phyloP scores from a whole-genome alignment of 2,329 filamentous ascomycete genomes.

The Colletotrichum tabaci region DNA sequence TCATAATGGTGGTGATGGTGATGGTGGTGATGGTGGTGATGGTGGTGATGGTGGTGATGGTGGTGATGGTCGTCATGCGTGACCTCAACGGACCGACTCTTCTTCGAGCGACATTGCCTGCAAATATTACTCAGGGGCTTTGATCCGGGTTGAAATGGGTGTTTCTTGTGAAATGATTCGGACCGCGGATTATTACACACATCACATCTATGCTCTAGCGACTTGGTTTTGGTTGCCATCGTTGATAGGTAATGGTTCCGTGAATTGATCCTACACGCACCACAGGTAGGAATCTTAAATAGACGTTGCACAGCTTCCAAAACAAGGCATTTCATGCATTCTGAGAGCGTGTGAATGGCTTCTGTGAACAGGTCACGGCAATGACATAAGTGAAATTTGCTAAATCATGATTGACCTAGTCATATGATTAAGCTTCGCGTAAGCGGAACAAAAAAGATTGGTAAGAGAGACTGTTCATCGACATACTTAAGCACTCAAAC shows the following conservation, averaged over 20 bases:
- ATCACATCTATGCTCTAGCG: background rate
- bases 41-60: background rate
- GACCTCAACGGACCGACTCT: background rate
- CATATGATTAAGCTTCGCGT: background rate
- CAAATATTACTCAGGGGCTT: background rate
- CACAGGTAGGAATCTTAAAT: background rate
- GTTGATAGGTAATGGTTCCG: background rate
- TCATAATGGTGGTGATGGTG: background rate
- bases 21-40: background rate
- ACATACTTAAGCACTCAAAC: slow-evolving; percentile 1
- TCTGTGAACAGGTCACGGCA: background rate
- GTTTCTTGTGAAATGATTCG: background rate
- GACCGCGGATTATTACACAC: background rate
- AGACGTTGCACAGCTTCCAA: background rate
- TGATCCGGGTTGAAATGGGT: background rate
- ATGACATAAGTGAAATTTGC: background rate
- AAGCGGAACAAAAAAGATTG: background rate
- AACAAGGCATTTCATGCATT: background rate
- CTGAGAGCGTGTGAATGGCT: no score
- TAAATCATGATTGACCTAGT: background rate
- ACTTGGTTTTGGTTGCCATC: background rate
- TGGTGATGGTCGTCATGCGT: background rate
- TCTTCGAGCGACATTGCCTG: slow-evolving; percentile 5
- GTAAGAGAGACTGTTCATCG: background rate
- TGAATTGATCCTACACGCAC: background rate